These are phyloP conservation scores for Rubus idaeus DNA, from an alignment of 306 rosid species.

Conservation along the genomic window DNA sequence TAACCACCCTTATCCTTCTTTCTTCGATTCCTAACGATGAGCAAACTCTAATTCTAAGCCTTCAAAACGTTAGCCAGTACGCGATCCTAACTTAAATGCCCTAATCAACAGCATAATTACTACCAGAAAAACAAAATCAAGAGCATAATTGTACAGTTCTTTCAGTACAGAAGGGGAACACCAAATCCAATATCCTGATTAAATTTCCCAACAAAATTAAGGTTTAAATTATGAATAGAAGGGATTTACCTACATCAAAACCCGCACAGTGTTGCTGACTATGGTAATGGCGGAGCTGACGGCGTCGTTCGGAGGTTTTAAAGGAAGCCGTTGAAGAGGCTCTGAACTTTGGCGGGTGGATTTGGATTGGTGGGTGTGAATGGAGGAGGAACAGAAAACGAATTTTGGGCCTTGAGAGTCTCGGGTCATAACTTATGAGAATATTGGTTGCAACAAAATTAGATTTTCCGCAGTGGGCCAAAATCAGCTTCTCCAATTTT, in stretches of 20 bases:
- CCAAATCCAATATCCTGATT: neutral
- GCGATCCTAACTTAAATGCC: neutral
- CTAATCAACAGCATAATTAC: neutral
- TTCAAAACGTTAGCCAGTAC: neutral
- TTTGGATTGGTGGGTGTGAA: neutral
- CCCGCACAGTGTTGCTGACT: neutral
- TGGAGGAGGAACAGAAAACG: no score
- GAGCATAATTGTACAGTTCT: neutral
- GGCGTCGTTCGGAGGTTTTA: neutral
- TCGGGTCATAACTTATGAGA: neutral
- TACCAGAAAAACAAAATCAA: neutral
- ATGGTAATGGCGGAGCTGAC: neutral
- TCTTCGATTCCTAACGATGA: neutral
- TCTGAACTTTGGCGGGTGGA: neutral
- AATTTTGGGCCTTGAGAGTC: neutral
- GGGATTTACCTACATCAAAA: neutral
- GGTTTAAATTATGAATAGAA: neutral
- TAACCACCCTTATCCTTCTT: neutral
- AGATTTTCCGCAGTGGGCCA: no score
- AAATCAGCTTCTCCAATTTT: no score
- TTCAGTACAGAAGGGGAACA: neutral
- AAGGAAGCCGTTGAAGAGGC: slow-evolving; percentile 1
- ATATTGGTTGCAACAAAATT: no score
- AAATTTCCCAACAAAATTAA: neutral
- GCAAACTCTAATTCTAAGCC: neutral